A percentile compares a stretch with the other conserved stretches of the same genome.
Conservation (phyloP, 306 rosid genomes). For the Trifolium dubium region DNA sequence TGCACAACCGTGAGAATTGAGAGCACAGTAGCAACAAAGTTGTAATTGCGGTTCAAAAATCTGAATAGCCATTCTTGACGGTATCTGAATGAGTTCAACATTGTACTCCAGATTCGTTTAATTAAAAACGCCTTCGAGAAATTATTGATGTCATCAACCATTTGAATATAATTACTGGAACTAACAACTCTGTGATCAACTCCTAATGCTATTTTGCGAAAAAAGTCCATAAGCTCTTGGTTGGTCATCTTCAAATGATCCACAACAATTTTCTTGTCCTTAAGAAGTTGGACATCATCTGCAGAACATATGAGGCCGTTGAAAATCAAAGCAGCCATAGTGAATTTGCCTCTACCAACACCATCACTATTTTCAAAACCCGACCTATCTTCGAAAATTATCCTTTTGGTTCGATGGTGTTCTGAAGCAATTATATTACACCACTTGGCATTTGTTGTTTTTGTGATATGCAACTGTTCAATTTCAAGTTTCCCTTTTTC, state of each 20-base stretch:
- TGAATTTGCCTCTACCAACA: too few relatives aligned
- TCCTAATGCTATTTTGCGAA: neutral
- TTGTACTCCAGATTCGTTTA: neutral
- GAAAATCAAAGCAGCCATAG: neutral
- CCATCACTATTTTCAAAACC: too few relatives aligned
- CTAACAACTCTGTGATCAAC: neutral
- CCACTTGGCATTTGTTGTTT: neutral
- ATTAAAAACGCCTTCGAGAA: too few relatives aligned
- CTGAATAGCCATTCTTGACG: neutral
- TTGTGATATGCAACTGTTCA: neutral
- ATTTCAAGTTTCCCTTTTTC: neutral
- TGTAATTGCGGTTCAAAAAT: neutral
- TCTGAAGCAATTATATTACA: neutral
- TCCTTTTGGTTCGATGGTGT: neutral
- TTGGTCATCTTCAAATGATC: slow-evolving; percentile 1
- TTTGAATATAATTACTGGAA: neutral
- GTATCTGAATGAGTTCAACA: neutral
- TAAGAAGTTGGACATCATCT: slow-evolving; percentile 1
- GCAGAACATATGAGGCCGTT: slow-evolving; percentile 4
- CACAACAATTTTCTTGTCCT: neutral
- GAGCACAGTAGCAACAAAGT: neutral
- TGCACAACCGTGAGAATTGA: neutral
- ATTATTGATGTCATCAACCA: neutral
- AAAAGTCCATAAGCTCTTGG: neutral
- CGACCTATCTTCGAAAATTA: too few relatives aligned